A percentile compares a stretch with the other conserved stretches of the same genome.
Conservation (phyloP, 495 filamentous ascomycete genomes). For the Xylaria grammica region DNA sequence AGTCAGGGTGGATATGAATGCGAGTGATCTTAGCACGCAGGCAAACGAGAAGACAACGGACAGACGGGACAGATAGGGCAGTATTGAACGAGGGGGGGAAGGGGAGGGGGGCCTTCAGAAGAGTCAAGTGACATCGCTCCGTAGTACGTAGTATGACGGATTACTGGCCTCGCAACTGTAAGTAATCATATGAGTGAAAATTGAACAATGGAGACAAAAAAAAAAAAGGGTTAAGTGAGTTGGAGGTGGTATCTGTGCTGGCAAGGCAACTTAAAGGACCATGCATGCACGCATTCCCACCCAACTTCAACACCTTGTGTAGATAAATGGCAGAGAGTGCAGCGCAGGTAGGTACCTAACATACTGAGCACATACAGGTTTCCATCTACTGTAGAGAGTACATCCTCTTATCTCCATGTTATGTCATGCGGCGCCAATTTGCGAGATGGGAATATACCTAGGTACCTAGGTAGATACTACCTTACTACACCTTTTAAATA, state of each 20-base stretch:
- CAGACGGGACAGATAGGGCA: no score
- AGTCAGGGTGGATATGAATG: constrained; percentile 17
- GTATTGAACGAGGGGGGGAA: not conserved
- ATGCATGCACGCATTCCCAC: constrained; percentile 16
- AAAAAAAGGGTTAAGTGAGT: not conserved
- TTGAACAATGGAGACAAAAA: no score
- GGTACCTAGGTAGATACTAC: no score
- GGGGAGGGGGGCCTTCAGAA: not conserved
- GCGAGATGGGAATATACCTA: no score
- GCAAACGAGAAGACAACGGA: not conserved
- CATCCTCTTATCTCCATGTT: not conserved
- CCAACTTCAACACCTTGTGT: constrained; percentile 5
- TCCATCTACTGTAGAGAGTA: no score
- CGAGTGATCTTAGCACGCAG: constrained; percentile 13
- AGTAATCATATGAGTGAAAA: not conserved
- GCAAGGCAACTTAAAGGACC: constrained; percentile 17
- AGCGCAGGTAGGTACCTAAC: constrained; percentile 15
- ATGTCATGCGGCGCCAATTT: no score
- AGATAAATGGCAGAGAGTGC: constrained; percentile 13
- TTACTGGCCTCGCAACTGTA: constrained; percentile 13
- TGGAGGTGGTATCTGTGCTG: constrained; percentile 7
- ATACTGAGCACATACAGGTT: no score
- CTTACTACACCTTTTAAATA: not conserved
- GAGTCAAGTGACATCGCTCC: constrained; percentile 6
- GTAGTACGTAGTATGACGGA: not conserved